Evolutionary conservation across 1,139 yeast genomes (phyloP), one percentile per base, ranked within the genome.

Genomic region (Yamadazyma blattariae): DNA sequence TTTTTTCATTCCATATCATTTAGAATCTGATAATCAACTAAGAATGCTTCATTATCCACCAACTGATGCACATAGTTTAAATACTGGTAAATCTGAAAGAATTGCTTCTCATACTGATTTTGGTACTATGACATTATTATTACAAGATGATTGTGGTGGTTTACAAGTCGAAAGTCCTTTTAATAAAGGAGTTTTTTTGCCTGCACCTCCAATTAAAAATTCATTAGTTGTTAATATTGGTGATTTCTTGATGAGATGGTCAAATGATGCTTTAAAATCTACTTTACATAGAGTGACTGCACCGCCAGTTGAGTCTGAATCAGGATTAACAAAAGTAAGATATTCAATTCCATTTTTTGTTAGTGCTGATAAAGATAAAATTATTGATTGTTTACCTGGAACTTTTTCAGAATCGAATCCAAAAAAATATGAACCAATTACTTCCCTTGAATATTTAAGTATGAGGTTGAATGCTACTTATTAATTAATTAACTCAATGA

Each of bases 71-170:
- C 39, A 48, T 32, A 30, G 13, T 6, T 40, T 45, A 23, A 38
- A 34, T 1, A 12, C n/a, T n/a, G 47, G 46, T 4, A 49, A 48
- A 18, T 19, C 43, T 20, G 57, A 60, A 60, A 47, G 61, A 35
- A 58, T 59, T n/a, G 61, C 57, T 4, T 57, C 60, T 5, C 61
- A 56, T 38, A 56, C 61, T 10, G 61, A 56, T 32, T 56, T 56
- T 37, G 61, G 57, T 33, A 49, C 56, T 34, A 27, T 56, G 32
- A 56, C 61, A 3, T 38, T 56, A 25, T 36, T 56, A 18, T 54
- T 53, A 26, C 59, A 56, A 42, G 50, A 54, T 39, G 40, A 48
- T 8, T 60, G 59, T 17, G 60, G 56, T 28, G 61, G 61, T 2
- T 40, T 56, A 23, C 60, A 56, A 37, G 54, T 54, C 8, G 59